Evolutionary conservation across 352 stramenopile species (phyloP), one percentile per base, ranked within the genome.

Genomic region (Hyaloperonospora arabidopsidis): DNA sequence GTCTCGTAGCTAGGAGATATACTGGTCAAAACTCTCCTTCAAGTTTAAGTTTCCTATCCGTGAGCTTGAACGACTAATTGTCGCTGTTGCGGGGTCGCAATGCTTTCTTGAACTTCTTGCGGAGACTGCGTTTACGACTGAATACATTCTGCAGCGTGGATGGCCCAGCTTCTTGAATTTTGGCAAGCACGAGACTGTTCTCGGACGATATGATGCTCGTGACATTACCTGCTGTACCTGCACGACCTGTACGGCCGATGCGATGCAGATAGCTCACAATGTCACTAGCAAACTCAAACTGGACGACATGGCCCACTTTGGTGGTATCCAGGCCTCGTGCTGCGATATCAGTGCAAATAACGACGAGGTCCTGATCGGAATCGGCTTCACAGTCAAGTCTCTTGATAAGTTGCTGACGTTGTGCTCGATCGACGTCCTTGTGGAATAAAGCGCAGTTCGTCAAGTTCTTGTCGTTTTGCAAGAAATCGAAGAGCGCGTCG

Each of bases 181-280:
- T 86, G 10, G 65, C 65, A 7, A 88, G 51, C 28, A 89, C 70
- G 1, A 89, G 65, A 15, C 54, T 66, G 54, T 88, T 89, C 41
- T 87, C 66, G 0, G 44, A 53, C 1, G 67, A 78, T 45, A 87
- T 69, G 46, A 92, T 86, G 61, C 76, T 92, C 1, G 76, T 84
- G 34, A 92, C 81, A 69, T 45, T 59, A 7, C 82, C 82, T 1
- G 54, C 34, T 5, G 70, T 63, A 2, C 78, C 77, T 19, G 76
- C 77, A 15, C 79, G 79, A 12, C 69, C 82, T 2, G 82, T 92
- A 39, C 79, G 79, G 1, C 82, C 82, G 43, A 88, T 87, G 56
- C 82, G 79, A 52, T 92, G 82, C 40, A 92, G 66, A 43, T 88
- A 84, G 52, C 75, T 87, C 52, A 92, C 78, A n/a, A 88, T 74